Evolutionary conservation across 441 rosid species (phyloP).

Genomic region (Populus hybrid): DNA sequence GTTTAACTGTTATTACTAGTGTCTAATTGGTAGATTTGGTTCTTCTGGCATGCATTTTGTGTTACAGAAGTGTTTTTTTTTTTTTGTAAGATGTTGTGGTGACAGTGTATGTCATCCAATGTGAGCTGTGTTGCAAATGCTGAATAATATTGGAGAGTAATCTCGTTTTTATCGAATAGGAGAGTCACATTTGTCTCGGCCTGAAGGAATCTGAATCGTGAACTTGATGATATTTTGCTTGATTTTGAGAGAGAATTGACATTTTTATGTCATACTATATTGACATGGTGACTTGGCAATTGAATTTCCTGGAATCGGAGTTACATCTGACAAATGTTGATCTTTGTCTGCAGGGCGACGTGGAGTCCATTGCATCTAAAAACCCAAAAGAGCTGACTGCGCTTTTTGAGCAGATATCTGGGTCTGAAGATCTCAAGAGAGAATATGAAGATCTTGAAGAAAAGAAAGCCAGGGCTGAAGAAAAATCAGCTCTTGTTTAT

Average conservation of each 20-base stretch:
- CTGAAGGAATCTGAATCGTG: background rate
- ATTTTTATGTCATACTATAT: background rate
- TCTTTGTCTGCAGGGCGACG: constrained; percentile 72
- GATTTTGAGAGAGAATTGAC: background rate
- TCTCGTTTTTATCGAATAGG: background rate
- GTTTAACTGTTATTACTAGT: background rate
- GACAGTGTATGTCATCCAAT: background rate
- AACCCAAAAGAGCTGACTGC: constrained; percentile 94
- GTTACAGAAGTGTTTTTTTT: background rate
- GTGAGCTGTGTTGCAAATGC: background rate
- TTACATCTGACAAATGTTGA: background rate
- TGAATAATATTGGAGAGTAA: background rate
- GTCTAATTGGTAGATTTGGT: too few species aligned
- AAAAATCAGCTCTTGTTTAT: constrained; percentile 74
- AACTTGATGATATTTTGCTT: background rate
- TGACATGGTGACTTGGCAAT: background rate
- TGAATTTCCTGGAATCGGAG: background rate
- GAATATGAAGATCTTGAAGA: constrained; percentile 82
- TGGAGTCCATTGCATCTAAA: constrained; percentile 98
- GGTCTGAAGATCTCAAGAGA: constrained; percentile 93
- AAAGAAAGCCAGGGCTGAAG: constrained; percentile 78
- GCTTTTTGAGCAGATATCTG: constrained; percentile 92
- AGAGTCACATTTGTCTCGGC: background rate
- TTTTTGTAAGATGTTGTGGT: background rate
- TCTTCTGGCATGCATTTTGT: background rate